Percentiles rank a stretch among this genome's conserved stretches.
Conservation (phyloP, 106 monocot genomes). For the Dendrobium nobile region DNA sequence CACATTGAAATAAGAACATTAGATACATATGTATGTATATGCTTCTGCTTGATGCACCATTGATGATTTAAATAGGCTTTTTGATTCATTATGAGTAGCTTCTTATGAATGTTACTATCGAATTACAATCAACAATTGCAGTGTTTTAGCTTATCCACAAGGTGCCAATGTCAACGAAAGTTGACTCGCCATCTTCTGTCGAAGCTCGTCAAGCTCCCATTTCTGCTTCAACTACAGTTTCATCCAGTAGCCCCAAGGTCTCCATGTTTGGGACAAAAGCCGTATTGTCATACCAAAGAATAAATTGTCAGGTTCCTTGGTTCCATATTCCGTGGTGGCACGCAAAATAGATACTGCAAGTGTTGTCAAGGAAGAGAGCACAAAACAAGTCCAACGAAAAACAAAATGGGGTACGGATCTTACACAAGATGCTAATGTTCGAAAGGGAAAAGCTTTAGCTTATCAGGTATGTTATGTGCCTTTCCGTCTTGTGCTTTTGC, state of each 20-base stretch:
- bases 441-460: conserved; percentile 70
- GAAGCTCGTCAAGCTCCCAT: conserved; percentile 25
- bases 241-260: conserved; percentile 51
- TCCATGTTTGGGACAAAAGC: conserved; percentile 70
- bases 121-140: background rate
- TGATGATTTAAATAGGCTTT: background rate
- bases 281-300: conserved; percentile 96
- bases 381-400: conserved; percentile 65
- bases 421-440: conserved; percentile 70
- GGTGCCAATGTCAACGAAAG: conserved; percentile 45
- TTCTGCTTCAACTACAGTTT: conserved; percentile 16
- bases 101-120: background rate
- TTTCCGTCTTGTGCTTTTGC: background rate
- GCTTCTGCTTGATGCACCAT: background rate
- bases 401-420: conserved; percentile 86
- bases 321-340: conserved; percentile 48
- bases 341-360: conserved; percentile 44
- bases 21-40: background rate
- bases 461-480: conserved; percentile 61
- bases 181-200: conserved; percentile 31
- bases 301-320: conserved; percentile 85
- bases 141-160: background rate
- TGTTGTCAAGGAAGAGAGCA: conserved; percentile 45
- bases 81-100: background rate
- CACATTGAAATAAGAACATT: background rate